A percentile compares a stretch with the other conserved stretches of the same genome.
phyloP scores from a whole-genome alignment of 2,329 filamentous ascomycete species.

The Aspergillus sp. region DNA sequence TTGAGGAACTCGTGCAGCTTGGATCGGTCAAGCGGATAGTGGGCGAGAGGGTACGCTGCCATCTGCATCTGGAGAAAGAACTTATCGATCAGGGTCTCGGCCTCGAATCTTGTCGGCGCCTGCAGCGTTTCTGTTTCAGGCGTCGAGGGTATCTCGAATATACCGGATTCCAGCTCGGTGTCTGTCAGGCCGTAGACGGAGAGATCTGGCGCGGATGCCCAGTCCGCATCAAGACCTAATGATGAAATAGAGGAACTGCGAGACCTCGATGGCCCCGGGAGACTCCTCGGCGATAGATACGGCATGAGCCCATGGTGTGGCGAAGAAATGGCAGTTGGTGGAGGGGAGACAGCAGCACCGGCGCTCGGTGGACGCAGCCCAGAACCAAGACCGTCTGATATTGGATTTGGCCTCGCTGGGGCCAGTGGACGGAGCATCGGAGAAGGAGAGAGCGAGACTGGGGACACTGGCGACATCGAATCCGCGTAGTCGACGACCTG shows the following conservation, averaged over 20 bases:
- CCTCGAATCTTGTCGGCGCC: conserved; percentile 7
- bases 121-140: background rate
- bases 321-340: conserved; percentile 8
- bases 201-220: background rate
- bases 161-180: background rate
- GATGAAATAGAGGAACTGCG: conserved; percentile 16
- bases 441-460: background rate
- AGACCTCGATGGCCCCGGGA: background rate
- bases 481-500: conserved; percentile 13
- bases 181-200: background rate
- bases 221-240: conserved; percentile 7
- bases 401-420: background rate
- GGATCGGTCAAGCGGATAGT: conserved; percentile 4
- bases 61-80: background rate
- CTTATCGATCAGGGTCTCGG: conserved; percentile 10
- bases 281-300: conserved; percentile 5
- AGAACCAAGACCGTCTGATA: background rate
- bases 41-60: background rate
- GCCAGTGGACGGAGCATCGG: conserved; percentile 3
- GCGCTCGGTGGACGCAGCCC: background rate
- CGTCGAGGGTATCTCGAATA: background rate
- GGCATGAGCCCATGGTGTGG: conserved; percentile 2
- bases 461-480: background rate
- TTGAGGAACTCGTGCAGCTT: conserved; percentile 8
- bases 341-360: conserved; percentile 5